Percentiles rank a stretch among this genome's conserved stretches.
These are phyloP conservation scores for Lagenidium giganteum DNA, from an alignment of 352 stramenopile species.

Conservation along the genomic window DNA sequence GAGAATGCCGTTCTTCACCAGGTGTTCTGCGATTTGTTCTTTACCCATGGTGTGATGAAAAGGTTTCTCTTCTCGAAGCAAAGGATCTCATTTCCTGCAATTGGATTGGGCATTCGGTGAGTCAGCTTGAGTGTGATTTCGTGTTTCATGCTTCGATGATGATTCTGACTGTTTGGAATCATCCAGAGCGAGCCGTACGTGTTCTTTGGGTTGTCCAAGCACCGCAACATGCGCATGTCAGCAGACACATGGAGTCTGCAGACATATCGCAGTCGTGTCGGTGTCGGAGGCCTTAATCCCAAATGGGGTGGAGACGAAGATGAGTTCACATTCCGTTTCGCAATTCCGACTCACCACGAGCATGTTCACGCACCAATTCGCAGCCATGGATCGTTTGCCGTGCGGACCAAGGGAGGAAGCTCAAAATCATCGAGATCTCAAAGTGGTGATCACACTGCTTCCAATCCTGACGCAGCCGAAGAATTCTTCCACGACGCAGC, in stretches of 20 bases:
- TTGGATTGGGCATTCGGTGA: slow-evolving; percentile 42
- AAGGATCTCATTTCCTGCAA: slow-evolving; percentile 52
- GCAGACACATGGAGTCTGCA: slow-evolving; percentile 58
- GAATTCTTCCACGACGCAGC: not conserved
- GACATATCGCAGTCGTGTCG: slow-evolving; percentile 52
- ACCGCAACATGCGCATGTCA: slow-evolving; percentile 19
- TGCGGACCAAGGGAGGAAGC: no score
- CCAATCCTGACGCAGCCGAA: slow-evolving; percentile 11
- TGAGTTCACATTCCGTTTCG: slow-evolving; percentile 57
- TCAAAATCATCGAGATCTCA: no score
- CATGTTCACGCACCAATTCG: no score
- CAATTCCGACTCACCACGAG: slow-evolving; percentile 47
- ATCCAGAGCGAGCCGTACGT: slow-evolving; percentile 65
- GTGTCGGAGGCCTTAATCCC: slow-evolving; percentile 39
- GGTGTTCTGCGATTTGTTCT: not conserved
- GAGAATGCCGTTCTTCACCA: not conserved
- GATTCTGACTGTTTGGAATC: no score
- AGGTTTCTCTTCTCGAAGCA: slow-evolving; percentile 53
- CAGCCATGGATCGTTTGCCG: no score
- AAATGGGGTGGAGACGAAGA: slow-evolving; percentile 38
- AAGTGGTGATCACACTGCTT: slow-evolving; percentile 40
- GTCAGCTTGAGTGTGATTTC: not conserved
- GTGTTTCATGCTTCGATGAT: not conserved
- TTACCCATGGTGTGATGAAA: no score
- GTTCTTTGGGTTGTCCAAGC: slow-evolving; percentile 45